Conservation (phyloP, 805 yeast species). For the Yarrowia sp. region DNA sequence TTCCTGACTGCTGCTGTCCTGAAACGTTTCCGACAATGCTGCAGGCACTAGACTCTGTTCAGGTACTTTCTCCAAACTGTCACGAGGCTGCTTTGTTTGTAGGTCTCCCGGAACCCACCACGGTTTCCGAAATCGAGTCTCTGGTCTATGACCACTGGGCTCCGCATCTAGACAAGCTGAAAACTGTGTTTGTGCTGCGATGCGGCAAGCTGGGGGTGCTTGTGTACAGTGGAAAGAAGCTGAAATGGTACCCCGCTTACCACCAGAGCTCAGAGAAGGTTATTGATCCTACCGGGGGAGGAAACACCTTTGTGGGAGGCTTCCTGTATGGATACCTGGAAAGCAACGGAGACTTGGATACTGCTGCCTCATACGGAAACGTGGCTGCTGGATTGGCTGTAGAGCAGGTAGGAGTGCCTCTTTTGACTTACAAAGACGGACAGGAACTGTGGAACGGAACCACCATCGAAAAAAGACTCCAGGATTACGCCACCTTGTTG, state of each 20-base stretch:
- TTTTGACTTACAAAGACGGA: constrained; percentile 43
- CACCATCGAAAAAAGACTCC: constrained; percentile 56
- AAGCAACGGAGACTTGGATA: constrained; percentile 52
- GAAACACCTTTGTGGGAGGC: constrained; percentile 88
- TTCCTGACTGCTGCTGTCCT: constrained; percentile 74
- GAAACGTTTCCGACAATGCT: constrained; percentile 55
- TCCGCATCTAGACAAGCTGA: constrained; percentile 20
- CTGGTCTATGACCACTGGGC: constrained; percentile 48
- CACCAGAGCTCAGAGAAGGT: constrained; percentile 59
- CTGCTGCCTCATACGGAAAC: constrained; percentile 69
- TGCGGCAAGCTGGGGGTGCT: constrained; percentile 80
- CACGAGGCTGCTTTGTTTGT: constrained; percentile 78
- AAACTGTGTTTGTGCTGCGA: constrained; percentile 57
- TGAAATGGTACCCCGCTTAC: constrained; percentile 73
- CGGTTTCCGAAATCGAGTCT: constrained; percentile 53
- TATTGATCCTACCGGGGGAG: constrained; percentile 94
- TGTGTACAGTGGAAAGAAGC: constrained; percentile 50
- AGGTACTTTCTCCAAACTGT: constrained; percentile 81
- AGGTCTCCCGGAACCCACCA: constrained; percentile 56
- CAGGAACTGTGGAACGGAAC: constrained; percentile 68
- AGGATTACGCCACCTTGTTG: constrained; percentile 48
- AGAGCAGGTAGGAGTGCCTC: constrained; percentile 81
- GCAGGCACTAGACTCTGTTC: constrained; percentile 55
- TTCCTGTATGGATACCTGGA: constrained; percentile 64
- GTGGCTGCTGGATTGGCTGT: constrained; percentile 82